These are phyloP conservation scores for Clonostachys chloroleuca DNA, from an alignment of 2,329 filamentous ascomycete species.

Conservation along the genomic window DNA sequence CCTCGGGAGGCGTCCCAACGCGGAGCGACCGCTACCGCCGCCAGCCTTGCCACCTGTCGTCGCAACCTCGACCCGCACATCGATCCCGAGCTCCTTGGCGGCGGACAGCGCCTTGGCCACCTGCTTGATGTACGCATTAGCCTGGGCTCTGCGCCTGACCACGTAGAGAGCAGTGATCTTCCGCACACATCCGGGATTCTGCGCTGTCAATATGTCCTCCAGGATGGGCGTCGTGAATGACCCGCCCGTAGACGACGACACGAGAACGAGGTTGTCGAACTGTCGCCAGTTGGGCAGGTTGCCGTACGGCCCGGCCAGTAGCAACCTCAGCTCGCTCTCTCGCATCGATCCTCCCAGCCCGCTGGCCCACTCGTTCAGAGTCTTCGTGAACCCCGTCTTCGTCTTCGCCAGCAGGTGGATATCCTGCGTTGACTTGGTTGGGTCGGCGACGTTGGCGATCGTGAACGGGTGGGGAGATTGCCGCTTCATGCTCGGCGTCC, in stretches of 20 bases:
- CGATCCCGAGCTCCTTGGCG: not conserved
- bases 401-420: constrained; percentile 14
- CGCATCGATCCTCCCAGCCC: constrained; percentile 1
- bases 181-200: not conserved
- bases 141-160: constrained; percentile 6
- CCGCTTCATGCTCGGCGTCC: constrained; percentile 13
- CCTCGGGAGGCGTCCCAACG: not conserved
- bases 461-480: constrained; percentile 16
- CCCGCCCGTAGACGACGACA: constrained; percentile 13
- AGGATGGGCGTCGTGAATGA: constrained; percentile 14
- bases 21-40: not conserved
- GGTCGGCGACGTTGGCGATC: constrained; percentile 7
- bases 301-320: constrained; percentile 14
- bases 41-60: not conserved
- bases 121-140: not conserved
- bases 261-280: constrained; percentile 12
- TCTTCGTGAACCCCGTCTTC: constrained; percentile 11
- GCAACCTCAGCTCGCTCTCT: constrained; percentile 7
- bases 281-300: constrained; percentile 13
- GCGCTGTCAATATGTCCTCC: constrained; percentile 8
- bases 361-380: constrained; percentile 12
- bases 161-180: not conserved
- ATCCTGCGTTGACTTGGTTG: constrained; percentile 6
- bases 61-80: not conserved
- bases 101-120: not conserved